Conservation (phyloP, 2,329 filamentous ascomycete species). For the Phyllosticta citribraziliensis region DNA sequence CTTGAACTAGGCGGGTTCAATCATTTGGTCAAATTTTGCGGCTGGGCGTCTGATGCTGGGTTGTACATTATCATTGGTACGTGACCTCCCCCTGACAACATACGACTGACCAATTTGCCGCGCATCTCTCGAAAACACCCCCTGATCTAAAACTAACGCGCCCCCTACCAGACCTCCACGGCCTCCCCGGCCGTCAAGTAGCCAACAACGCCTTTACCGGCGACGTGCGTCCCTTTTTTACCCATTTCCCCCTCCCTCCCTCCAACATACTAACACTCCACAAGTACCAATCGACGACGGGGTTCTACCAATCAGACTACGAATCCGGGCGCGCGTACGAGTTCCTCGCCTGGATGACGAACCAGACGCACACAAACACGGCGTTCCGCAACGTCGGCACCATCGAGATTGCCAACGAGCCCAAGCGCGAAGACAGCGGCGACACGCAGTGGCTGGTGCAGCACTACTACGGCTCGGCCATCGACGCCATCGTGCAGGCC, state of each 20-base stretch:
- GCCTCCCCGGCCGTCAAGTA: slow-evolving; percentile 41
- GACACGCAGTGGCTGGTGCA: background rate
- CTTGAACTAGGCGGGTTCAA: slow-evolving; percentile 30
- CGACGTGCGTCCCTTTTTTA: slow-evolving; percentile 17
- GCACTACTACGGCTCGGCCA: slow-evolving; percentile 41
- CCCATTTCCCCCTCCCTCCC: background rate
- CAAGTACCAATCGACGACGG: slow-evolving; percentile 30
- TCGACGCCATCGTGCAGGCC: slow-evolving; percentile 35
- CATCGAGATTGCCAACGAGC: slow-evolving; percentile 51
- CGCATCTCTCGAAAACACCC: too few species aligned
- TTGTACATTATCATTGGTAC: slow-evolving; percentile 43
- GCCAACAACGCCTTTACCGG: slow-evolving; percentile 40
- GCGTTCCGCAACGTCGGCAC: slow-evolving; percentile 49
- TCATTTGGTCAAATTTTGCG: slow-evolving; percentile 38
- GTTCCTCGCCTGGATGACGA: slow-evolving; percentile 49
- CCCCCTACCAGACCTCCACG: slow-evolving; percentile 26
- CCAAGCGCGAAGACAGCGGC: slow-evolving; percentile 19
- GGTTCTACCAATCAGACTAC: slow-evolving; percentile 45
- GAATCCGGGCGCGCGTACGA: slow-evolving; percentile 45
- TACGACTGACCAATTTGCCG: background rate
- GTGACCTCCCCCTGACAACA: background rate
- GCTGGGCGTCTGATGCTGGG: slow-evolving; percentile 39
- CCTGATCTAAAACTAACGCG: too few species aligned
- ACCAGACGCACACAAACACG: slow-evolving; percentile 39
- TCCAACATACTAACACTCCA: background rate